Conservation (phyloP, 2,329 filamentous ascomycete species). For the Epichloe gansuensis region DNA sequence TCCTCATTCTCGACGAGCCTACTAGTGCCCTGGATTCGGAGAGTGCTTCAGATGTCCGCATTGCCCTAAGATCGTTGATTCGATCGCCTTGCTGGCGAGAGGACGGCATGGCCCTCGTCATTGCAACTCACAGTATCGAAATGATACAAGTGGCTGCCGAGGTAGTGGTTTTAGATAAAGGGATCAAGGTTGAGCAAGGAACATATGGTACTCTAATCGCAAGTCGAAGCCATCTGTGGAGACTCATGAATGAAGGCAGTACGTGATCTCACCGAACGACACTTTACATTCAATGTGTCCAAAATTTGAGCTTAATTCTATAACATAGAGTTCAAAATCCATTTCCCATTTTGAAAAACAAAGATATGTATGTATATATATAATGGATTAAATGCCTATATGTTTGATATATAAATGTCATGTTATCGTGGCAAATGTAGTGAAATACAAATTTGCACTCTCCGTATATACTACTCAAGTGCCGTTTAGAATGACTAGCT, state of each 20-base stretch:
- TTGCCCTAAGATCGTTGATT: constrained; percentile 46
- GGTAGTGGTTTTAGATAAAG: constrained; percentile 59
- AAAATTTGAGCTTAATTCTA: too few species aligned
- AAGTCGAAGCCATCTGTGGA: constrained; percentile 31
- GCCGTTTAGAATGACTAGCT: not conserved
- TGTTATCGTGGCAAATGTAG: not conserved
- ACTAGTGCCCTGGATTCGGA: constrained; percentile 67
- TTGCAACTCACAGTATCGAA: constrained; percentile 69
- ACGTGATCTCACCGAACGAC: constrained; percentile 1
- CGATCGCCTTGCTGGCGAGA: constrained; percentile 7
- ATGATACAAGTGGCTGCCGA: constrained; percentile 77
- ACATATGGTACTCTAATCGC: constrained; percentile 46
- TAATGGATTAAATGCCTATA: not conserved
- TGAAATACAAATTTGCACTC: not conserved
- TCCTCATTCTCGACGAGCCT: constrained; percentile 78
- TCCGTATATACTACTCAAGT: not conserved
- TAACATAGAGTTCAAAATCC: too few species aligned
- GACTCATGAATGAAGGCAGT: constrained; percentile 27
- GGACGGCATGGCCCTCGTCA: constrained; percentile 51
- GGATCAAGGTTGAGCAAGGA: constrained; percentile 54
- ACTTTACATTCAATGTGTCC: not conserved
- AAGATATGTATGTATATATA: not conserved
- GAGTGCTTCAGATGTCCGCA: constrained; percentile 49
- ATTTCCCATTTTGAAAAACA: not conserved
- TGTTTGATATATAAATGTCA: not conserved